A percentile compares a stretch with the other conserved stretches of the same genome.
These are phyloP conservation scores for Claviceps sp. DNA, from an alignment of 2,329 filamentous ascomycete genomes.

Conservation along the genomic window DNA sequence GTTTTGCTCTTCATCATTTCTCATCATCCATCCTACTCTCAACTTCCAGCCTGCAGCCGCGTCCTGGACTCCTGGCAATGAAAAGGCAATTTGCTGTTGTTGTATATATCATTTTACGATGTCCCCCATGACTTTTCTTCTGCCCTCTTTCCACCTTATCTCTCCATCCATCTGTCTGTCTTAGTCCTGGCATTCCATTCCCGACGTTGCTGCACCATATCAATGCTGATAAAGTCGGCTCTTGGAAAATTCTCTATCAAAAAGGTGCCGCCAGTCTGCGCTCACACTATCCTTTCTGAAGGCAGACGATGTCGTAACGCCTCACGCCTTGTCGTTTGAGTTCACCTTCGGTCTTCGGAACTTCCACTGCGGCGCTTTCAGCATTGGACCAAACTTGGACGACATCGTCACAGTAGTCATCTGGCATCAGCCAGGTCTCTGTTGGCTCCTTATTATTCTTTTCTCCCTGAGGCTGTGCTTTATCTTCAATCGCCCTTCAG, in stretches of 20 bases:
- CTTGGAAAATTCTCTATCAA: too few species aligned
- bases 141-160: not conserved
- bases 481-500: not conserved
- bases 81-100: not conserved
- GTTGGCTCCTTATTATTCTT: not conserved
- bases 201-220: not conserved
- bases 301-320: not conserved
- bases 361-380: too few species aligned
- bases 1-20: not conserved
- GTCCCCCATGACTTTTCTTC: not conserved
- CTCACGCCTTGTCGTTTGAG: not conserved
- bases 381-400: not conserved
- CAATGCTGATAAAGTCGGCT: not conserved
- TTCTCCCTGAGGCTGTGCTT: not conserved
- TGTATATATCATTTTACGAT: constrained; percentile 2
- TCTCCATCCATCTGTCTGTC: not conserved
- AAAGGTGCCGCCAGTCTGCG: not conserved
- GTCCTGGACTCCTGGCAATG: not conserved
- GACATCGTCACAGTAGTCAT: not conserved
- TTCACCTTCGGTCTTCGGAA: not conserved
- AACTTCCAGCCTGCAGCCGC: not conserved
- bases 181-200: not conserved
- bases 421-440: not conserved
- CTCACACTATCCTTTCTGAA: not conserved
- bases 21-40: not conserved